Percentiles rank a stretch among this genome's conserved stretches.
These are phyloP conservation scores for Symbiotaphrina buchneri DNA, from an alignment of 495 filamentous ascomycete species.

Conservation along the genomic window DNA sequence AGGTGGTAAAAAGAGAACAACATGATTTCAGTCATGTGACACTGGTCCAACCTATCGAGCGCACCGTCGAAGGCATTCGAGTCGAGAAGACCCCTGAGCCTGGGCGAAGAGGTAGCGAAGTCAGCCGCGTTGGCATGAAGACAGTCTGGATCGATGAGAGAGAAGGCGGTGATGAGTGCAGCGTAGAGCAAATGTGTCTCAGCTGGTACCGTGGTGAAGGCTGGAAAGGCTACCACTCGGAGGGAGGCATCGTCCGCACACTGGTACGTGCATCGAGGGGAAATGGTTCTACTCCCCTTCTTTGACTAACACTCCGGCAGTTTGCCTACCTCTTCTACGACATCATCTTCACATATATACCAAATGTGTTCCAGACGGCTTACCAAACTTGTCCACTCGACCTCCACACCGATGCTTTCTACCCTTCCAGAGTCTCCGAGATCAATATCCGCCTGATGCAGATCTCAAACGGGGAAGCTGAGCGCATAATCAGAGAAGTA, in stretches of 20 bases:
- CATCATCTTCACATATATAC: conserved; percentile 78
- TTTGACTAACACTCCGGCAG: conserved; percentile 4
- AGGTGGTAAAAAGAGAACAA: conserved; percentile 65
- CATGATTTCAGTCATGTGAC: conserved; percentile 82
- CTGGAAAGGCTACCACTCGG: conserved; percentile 87
- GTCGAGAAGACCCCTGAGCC: conserved; percentile 33
- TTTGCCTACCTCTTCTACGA: conserved; percentile 89
- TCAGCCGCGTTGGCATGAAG: conserved; percentile 31
- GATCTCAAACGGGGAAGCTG: conserved; percentile 24
- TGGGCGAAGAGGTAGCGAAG: conserved; percentile 13
- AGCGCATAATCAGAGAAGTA: conserved; percentile 33
- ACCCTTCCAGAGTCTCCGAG: conserved; percentile 57
- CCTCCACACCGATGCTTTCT: conserved; percentile 86
- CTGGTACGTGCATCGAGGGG: conserved; percentile 20
- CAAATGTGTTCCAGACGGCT: conserved; percentile 89
- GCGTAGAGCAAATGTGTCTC: conserved; percentile 84
- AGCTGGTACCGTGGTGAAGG: conserved; percentile 61
- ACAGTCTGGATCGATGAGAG: conserved; percentile 72
- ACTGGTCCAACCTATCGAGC: conserved; percentile 49
- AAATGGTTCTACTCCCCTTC: neutral
- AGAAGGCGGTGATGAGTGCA: conserved; percentile 44
- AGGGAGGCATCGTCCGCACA: conserved; percentile 76
- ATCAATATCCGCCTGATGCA: conserved; percentile 76
- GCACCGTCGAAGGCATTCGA: conserved; percentile 52
- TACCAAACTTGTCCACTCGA: conserved; percentile 90